A percentile compares a stretch with the other conserved stretches of the same genome.
phyloP scores from a whole-genome alignment of 371 early-diverging fungal species.

The Apophysomyces variabilis region DNA sequence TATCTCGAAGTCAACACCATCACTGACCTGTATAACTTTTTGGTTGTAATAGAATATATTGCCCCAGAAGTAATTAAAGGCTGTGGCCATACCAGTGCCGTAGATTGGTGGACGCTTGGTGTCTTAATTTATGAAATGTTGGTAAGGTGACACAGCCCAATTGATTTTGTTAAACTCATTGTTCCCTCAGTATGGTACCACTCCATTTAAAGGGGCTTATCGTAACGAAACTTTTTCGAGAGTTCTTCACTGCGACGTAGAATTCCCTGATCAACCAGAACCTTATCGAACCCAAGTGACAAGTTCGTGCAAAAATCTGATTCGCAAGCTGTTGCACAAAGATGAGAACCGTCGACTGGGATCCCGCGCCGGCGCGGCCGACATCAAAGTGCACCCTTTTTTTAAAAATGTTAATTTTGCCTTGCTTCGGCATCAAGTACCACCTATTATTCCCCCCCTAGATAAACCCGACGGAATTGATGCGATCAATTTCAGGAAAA shows the following conservation, averaged over 20 bases:
- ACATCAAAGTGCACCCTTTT: conserved; percentile 90
- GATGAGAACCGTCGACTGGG: conserved; percentile 86
- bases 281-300: conserved; percentile 36
- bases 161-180: not conserved
- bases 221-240: conserved; percentile 86
- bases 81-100: conserved; percentile 90
- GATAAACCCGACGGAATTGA: conserved; percentile 60
- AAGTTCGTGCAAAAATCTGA: conserved; percentile 66
- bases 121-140: conserved; percentile 97
- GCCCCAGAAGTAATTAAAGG: conserved; percentile 97
- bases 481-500: conserved; percentile 68
- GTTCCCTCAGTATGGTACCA: conserved; percentile 68
- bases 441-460: conserved; percentile 86
- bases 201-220: conserved; percentile 91
- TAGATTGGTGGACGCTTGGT: conserved; percentile 99
- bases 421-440: conserved; percentile 75
- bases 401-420: conserved; percentile 94
- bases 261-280: conserved; percentile 67
- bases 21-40: not conserved
- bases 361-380: conserved; percentile 86
- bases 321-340: conserved; percentile 82
- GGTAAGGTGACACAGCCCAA: conserved; percentile 40
- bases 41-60: conserved; percentile 75
- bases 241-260: conserved; percentile 77
- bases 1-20: not conserved